These are phyloP conservation scores for Macadamia tetraphylla DNA, from an alignment of 164 flowering plant genomes.

Conservation along the genomic window DNA sequence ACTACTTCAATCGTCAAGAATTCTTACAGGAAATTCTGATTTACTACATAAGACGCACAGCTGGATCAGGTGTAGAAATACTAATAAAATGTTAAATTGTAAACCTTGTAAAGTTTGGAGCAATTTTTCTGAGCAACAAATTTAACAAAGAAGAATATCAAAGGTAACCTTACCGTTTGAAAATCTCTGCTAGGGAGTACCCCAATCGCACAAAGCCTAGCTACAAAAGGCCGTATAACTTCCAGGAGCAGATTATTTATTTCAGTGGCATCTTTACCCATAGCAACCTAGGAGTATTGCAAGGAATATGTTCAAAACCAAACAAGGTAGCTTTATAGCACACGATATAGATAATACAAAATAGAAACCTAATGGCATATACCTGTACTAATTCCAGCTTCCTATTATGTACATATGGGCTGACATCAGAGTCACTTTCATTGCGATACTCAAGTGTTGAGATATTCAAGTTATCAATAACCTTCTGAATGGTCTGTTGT, in stretches of 20 bases:
- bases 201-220: conserved; percentile 50
- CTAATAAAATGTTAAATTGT: neutral
- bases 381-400: conserved; percentile 79
- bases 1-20: neutral
- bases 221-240: conserved; percentile 48
- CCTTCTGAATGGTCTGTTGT: conserved; percentile 62
- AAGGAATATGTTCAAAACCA: neutral
- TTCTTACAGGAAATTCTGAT: neutral
- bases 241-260: conserved; percentile 48
- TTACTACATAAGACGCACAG: too few species aligned
- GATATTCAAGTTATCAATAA: conserved; percentile 74
- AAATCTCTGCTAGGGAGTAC: conserved; percentile 57
- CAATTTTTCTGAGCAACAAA: neutral
- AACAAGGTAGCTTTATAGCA: neutral
- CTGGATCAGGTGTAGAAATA: neutral
- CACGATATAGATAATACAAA: neutral
- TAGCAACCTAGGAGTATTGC: conserved; percentile 52
- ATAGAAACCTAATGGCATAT: neutral
- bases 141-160: too few species aligned
- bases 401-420: conserved; percentile 67
- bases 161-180: conserved; percentile 45
- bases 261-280: conserved; percentile 69
- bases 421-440: conserved; percentile 82
- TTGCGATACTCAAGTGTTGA: conserved; percentile 83
- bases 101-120: neutral